Percentiles rank a stretch among this genome's conserved stretches.
phyloP scores from a whole-genome alignment of 2,329 filamentous ascomycete genomes.

The Colletotrichum shisoi region DNA sequence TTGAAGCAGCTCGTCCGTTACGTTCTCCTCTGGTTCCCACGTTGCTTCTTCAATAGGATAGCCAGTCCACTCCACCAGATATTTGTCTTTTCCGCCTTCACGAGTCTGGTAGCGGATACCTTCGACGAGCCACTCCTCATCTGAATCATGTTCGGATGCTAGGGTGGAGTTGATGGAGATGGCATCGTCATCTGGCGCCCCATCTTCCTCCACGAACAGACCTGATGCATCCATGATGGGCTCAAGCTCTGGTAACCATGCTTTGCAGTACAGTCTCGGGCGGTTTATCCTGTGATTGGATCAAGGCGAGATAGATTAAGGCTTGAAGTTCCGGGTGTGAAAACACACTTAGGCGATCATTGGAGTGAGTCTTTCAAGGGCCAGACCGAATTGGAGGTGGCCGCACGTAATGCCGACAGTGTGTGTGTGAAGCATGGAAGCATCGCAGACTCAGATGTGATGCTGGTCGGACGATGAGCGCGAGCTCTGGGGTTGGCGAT shows the following conservation, averaged over 20 bases:
- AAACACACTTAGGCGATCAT: background rate
- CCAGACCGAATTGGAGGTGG: background rate
- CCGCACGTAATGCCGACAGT: background rate
- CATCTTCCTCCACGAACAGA: constrained; percentile 27
- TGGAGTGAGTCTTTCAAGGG: background rate
- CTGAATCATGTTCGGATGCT: constrained; percentile 47
- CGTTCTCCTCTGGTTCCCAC: constrained; percentile 61
- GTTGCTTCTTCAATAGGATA: constrained; percentile 49
- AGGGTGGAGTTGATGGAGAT: constrained; percentile 49
- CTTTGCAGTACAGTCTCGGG: no score
- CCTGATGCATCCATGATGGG: constrained; percentile 19
- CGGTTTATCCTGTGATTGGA: background rate
- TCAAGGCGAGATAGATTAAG: no score
- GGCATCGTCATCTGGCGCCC: constrained; percentile 41
- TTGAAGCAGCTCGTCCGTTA: constrained; percentile 51
- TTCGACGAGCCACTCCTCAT: constrained; percentile 60
- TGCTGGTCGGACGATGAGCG: background rate
- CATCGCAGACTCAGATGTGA: no score
- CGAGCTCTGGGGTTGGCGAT: background rate
- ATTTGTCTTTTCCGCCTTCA: constrained; percentile 44
- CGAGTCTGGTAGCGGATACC: constrained; percentile 48
- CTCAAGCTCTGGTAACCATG: background rate
- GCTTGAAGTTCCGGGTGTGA: background rate
- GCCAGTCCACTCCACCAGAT: constrained; percentile 52
- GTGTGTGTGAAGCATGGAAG: background rate